Evolutionary conservation across 2,329 filamentous ascomycete species (phyloP), one percentile per base, ranked within the genome.

Genomic region (Parastagonospora avenae): DNA sequence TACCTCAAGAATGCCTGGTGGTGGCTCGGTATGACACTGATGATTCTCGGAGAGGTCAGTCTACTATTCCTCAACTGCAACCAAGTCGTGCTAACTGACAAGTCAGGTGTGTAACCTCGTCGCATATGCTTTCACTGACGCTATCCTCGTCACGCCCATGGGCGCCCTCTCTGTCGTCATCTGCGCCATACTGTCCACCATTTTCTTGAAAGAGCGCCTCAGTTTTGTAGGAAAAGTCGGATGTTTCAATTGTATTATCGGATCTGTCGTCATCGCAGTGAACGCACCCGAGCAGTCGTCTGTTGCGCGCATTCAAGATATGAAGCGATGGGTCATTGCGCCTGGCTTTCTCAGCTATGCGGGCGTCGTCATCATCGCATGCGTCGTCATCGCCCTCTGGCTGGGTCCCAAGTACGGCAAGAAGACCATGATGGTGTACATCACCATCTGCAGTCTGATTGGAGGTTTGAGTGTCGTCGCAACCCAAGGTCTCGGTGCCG

Each of bases 341-440:
- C 93, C 94, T 0, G 92, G 90, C 1, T 97, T 97, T 67, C 78
- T 97, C 57, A 83, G 81, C 38, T 99, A 94, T 71, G 84, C 91
- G 0, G 93, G 92, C 30, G 81, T 97, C 40, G 83, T 97, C 57
- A 83, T 97, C 31, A 68, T 94, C 19, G 90, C 86, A 0, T 89
- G 86, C 51, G 64, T 78, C 9, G 83, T 92, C 55, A 85, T 89
- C 31, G 91, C 91, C 1, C 76, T 94, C 41, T 97, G 88, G 82
- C 87, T 85, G 36, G 94, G 85, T 0, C 94, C 94, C 12, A 84
- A 88, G 65, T 99, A 93, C 71, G 94, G 92, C 42, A 97, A 96
- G 78, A 93, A 91, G 81, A 93, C 90, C 68, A 97, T 99, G 94
- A 82, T 99, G 73, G 92, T 97, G 30, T 97, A 99, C 76, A 85